Conservation (phyloP, 2,329 filamentous ascomycete genomes). For the Drechslera avenae region DNA sequence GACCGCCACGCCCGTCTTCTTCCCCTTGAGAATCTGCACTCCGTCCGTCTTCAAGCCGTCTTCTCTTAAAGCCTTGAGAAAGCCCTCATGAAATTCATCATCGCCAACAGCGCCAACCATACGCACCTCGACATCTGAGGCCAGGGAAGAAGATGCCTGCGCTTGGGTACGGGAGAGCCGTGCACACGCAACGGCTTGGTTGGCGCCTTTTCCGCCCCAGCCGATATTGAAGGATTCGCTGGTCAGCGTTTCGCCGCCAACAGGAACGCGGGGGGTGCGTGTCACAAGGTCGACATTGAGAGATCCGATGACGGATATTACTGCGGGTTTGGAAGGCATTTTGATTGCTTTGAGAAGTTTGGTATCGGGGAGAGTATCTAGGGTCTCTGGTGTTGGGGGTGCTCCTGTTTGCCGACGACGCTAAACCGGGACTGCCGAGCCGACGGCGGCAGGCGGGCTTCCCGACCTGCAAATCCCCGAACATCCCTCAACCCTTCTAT, state of each 20-base stretch:
- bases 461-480: too few species aligned
- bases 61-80: constrained; percentile 50
- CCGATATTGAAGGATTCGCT: constrained; percentile 77
- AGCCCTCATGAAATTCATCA: constrained; percentile 50
- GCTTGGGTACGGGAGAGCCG: constrained; percentile 69
- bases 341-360: background rate
- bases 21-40: constrained; percentile 49
- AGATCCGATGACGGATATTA: constrained; percentile 85
- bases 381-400: too few species aligned
- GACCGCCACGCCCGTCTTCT: constrained; percentile 56
- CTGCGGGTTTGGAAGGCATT: constrained; percentile 42
- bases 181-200: constrained; percentile 89
- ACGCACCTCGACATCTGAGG: constrained; percentile 49
- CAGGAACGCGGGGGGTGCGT: constrained; percentile 80
- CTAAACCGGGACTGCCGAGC: too few species aligned
- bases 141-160: constrained; percentile 28
- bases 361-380: too few species aligned
- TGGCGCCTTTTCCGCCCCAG: constrained; percentile 91
- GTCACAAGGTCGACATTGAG: constrained; percentile 95
- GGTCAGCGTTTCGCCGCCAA: constrained; percentile 85
- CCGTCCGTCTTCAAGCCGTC: constrained; percentile 52
- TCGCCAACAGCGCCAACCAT: constrained; percentile 59
- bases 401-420: too few species aligned
- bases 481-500: too few species aligned
- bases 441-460: too few species aligned